A percentile compares a stretch with the other conserved stretches of the same genome.
These are phyloP conservation scores for Ceratobasidium sp. DNA, from an alignment of 1,284 basidiomycete species.

Conservation along the genomic window DNA sequence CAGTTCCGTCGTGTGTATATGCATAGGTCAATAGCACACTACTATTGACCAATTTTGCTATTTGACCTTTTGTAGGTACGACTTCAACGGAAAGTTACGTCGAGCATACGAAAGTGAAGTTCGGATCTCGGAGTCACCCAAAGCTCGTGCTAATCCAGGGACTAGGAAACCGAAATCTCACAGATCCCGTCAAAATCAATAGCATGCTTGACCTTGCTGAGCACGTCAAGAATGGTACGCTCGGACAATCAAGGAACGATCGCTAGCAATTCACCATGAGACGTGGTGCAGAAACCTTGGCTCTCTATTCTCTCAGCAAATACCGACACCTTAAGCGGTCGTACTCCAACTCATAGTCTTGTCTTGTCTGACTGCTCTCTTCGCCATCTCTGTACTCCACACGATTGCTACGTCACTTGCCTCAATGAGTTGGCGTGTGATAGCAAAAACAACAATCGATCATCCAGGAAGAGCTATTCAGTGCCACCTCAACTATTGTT, in stretches of 20 bases:
- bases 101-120: slow-evolving; percentile 71
- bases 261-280: neutral
- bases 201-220: slow-evolving; percentile 80
- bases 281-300: slow-evolving; percentile 76
- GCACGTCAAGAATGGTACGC: slow-evolving; percentile 86
- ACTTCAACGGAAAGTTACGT: slow-evolving; percentile 74
- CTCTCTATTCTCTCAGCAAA: slow-evolving; percentile 84
- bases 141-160: neutral
- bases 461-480: neutral
- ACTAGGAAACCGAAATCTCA: slow-evolving; percentile 75
- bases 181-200: slow-evolving; percentile 73
- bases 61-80: slow-evolving; percentile 58
- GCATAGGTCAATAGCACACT: neutral
- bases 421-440: no score
- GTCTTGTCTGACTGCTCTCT: neutral
- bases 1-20: slow-evolving; percentile 70
- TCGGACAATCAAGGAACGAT: neutral
- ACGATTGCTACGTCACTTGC: no score
- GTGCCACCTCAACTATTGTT: no score
- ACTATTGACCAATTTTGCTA: neutral
- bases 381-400: no score
- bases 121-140: neutral
- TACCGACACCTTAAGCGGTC: slow-evolving; percentile 81
- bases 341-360: slow-evolving; percentile 54
- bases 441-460: neutral